Evolutionary conservation across 352 stramenopile genomes (phyloP).

Genomic region (Globisporangium polare): DNA sequence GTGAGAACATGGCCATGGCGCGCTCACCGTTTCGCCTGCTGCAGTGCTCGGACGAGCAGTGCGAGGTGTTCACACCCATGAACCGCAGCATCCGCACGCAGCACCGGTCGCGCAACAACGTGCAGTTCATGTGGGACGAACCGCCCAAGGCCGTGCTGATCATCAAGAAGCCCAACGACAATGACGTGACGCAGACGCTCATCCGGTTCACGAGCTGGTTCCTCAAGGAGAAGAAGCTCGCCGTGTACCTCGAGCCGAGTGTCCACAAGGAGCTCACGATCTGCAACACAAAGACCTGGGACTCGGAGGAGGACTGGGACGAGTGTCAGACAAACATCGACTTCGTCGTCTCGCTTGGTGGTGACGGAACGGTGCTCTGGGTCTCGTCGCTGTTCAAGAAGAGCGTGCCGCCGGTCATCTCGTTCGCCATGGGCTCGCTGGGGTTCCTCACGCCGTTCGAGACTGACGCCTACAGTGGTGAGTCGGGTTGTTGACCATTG

Average conservation of each 20-base stretch:
- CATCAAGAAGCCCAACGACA: conserved; percentile 88
- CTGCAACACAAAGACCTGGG: conserved; percentile 59
- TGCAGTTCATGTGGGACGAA: conserved; percentile 88
- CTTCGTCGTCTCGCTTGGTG: conserved; percentile 92
- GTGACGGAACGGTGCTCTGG: conserved; percentile 93
- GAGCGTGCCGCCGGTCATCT: conserved; percentile 94
- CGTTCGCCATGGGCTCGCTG: conserved; percentile 93
- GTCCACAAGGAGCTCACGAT: conserved; percentile 71
- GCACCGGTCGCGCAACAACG: conserved; percentile 83
- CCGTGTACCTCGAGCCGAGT: conserved; percentile 65
- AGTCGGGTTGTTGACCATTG: background rate
- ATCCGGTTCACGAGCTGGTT: conserved; percentile 66
- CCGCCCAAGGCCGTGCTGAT: conserved; percentile 77
- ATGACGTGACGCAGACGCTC: conserved; percentile 68
- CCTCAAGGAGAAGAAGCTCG: conserved; percentile 63
- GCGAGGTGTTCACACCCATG: conserved; percentile 82
- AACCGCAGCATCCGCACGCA: conserved; percentile 86
- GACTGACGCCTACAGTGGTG: conserved; percentile 44
- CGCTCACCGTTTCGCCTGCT: conserved; percentile 74
- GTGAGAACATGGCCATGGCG: conserved; percentile 29
- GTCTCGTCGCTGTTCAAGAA: conserved; percentile 85
- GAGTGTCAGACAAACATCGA: conserved; percentile 80
- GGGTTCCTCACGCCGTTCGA: conserved; percentile 97
- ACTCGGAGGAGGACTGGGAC: conserved; percentile 52
- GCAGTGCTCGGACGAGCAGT: conserved; percentile 86